Conservation (phyloP, 2,329 filamentous ascomycete genomes). For the Phialophora expanda region DNA sequence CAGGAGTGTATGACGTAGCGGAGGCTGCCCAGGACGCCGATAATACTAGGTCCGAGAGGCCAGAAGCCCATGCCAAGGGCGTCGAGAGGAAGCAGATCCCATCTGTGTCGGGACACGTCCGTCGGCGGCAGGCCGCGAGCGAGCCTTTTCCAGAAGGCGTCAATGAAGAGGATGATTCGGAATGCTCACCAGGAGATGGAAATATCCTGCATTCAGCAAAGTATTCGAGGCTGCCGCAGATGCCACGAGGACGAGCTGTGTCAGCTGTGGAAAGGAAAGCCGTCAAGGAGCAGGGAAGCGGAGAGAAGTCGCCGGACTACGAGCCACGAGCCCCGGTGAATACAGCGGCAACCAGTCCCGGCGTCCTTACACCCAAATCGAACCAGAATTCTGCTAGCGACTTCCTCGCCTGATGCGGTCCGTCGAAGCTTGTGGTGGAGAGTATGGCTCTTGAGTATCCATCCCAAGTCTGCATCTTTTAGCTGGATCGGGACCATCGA, state of each 20-base stretch:
- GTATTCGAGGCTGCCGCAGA: conserved; percentile 12
- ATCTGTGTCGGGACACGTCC: not conserved
- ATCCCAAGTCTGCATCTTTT: not conserved
- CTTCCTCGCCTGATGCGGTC: not conserved
- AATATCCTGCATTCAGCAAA: conserved; percentile 12
- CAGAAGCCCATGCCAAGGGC: not conserved
- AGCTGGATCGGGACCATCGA: not conserved
- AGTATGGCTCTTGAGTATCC: not conserved
- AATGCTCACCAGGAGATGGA: conserved; percentile 10
- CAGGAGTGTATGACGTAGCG: not conserved
- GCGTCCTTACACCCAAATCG: conserved; percentile 13
- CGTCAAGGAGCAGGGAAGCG: not conserved
- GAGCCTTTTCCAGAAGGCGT: conserved; percentile 12
- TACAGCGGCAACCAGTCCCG: conserved; percentile 11
- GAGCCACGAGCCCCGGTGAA: conserved; percentile 8
- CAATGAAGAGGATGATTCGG: conserved; percentile 11
- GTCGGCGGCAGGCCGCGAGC: conserved; percentile 17
- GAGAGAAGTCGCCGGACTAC: not conserved
- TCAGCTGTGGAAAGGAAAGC: conserved; percentile 12
- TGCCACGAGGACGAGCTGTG: conserved; percentile 5
- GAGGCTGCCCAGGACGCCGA: not conserved
- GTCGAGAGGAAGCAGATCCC: not conserved
- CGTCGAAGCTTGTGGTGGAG: not conserved
- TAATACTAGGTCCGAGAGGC: not conserved
- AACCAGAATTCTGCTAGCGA: not conserved